Evolutionary conservation across 495 filamentous ascomycete genomes (phyloP), one percentile per base, ranked within the genome.

Genomic region (Podospora didyma): DNA sequence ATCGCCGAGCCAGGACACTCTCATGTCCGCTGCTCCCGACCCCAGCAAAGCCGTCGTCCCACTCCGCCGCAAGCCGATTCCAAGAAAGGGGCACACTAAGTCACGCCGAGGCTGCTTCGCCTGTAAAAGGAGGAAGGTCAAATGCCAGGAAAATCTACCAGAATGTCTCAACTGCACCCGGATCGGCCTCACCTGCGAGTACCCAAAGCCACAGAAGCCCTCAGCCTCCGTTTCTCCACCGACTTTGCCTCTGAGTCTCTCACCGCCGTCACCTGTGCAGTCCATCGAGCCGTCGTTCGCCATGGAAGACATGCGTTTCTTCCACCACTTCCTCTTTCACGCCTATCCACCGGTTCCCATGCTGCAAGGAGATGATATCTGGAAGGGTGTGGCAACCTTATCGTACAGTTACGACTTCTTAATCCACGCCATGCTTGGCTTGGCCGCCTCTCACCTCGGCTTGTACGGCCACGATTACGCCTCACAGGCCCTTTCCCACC

Each of bases 61-160:
- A 7, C 10, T 23, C 44, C 69, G 65, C 3, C 67, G 65, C 44
- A 57, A 44, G n/a, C 70, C 70, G 5, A 66, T 73, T 11, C 70
- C 69, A 10, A 54, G 69, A 28, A 73, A 70, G 51, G 75, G 73
- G 14, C 80, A 82, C 67, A 82, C 71, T 46, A 83, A 85, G 57
- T 83, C 81, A 7, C 70, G 82, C 7, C 67, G 70, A 9, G 82
- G 82, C 2, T 85, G 82, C 61, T 73, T 73, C 56, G 77, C 74
- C 64, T 85, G 82, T 73, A 85, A 85, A 59, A 62, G 67, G 2
- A 65, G 80, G n/a, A 78, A 73, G 60, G 80, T 85, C 57, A 85
- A 78, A 62, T 83, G 80, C 64, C 75, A 76, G 49, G 81, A 83
- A 61, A 76, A 68, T 19, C 68, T 63, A 3, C 81, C 82, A 23